Conservation (phyloP, 192 early-diverging fungal species). For the Paraglomus occultum region DNA sequence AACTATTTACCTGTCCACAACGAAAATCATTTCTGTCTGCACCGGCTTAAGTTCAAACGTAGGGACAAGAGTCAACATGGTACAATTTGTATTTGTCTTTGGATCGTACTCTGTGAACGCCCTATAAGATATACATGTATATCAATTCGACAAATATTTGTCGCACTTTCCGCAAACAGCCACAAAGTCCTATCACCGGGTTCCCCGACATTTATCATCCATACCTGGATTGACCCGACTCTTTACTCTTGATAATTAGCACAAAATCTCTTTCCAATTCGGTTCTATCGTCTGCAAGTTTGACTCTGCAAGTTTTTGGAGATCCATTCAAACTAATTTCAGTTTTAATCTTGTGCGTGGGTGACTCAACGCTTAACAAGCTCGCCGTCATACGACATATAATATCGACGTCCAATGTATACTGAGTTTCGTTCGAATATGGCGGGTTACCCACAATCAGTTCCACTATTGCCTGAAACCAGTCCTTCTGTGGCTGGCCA, state of each 20-base stretch:
- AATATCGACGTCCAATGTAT: constrained; percentile 26
- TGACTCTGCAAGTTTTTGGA: constrained; percentile 12
- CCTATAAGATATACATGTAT: constrained; percentile 8
- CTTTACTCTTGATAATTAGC: constrained; percentile 34
- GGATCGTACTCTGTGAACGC: constrained; percentile 40
- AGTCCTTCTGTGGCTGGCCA: neutral
- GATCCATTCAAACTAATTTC: constrained; percentile 25
- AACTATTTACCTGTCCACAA: constrained; percentile 44
- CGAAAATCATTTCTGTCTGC: constrained; percentile 41
- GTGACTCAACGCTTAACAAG: constrained; percentile 43
- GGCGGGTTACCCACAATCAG: no score
- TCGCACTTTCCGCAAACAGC: neutral
- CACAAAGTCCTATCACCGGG: no score
- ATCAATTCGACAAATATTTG: neutral
- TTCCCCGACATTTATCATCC: no score
- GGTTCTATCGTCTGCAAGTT: constrained; percentile 23
- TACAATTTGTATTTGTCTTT: constrained; percentile 29
- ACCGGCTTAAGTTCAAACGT: constrained; percentile 30
- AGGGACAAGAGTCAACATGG: constrained; percentile 47
- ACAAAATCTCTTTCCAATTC: constrained; percentile 44
- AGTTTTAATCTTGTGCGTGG: constrained; percentile 43
- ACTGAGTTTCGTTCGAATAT: no score
- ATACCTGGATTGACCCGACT: constrained; percentile 37
- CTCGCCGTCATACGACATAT: constrained; percentile 29
- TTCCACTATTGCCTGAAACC: no score